Conservation (phyloP, 2,329 filamentous ascomycete genomes). For the Cytospora paraplurivora region DNA sequence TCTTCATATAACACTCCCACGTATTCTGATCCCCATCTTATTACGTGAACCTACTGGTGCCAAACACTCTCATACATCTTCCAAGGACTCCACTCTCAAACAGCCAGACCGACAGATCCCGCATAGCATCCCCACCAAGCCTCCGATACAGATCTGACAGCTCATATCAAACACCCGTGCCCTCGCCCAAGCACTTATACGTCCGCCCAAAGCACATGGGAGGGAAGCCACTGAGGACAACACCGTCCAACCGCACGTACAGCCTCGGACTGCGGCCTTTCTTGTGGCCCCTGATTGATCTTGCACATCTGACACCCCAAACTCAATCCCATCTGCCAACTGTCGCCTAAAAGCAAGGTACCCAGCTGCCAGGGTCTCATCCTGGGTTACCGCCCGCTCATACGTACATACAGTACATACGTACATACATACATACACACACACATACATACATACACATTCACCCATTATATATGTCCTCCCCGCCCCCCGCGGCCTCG, state of each 20-base stretch:
- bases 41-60: conserved; percentile 9
- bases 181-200: conserved; percentile 6
- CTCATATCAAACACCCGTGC: conserved; percentile 8
- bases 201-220: conserved; percentile 17
- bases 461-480: conserved; percentile 14
- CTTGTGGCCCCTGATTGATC: conserved; percentile 1
- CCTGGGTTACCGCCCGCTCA: conserved; percentile 8
- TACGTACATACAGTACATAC: not conserved
- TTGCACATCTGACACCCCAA: conserved; percentile 20
- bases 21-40: conserved; percentile 12
- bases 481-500: not conserved
- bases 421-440: not conserved
- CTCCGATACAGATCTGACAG: conserved; percentile 13
- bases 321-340: conserved; percentile 5
- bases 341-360: conserved; percentile 20
- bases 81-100: conserved; percentile 17
- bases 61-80: conserved; percentile 8
- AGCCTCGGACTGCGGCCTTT: conserved; percentile 22
- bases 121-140: conserved; percentile 19
- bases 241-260: conserved; percentile 17
- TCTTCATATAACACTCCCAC: conserved; percentile 21
- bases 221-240: conserved; percentile 18
- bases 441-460: not conserved
- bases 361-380: conserved; percentile 10
- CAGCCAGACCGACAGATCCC: conserved; percentile 1